Evolutionary conservation across 805 yeast species (phyloP), one percentile per base, ranked within the genome.

Genomic region (Saccharomycopsis sp.): DNA sequence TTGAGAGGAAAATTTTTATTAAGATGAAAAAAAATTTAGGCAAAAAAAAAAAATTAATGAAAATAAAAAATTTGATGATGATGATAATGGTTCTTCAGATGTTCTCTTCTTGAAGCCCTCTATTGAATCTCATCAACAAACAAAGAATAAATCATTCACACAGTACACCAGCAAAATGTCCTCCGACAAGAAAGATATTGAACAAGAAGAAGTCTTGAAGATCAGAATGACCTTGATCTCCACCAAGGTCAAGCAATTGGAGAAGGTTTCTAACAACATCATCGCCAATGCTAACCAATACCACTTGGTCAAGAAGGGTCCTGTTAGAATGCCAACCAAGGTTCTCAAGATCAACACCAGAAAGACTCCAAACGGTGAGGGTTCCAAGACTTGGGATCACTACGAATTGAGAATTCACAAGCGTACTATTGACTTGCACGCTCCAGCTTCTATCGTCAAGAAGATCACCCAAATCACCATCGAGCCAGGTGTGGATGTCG

Each of bases 361-460:
- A 89, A 94, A 94, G 91, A 88, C 99, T 75, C 99, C 99, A 75
- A 95, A 95, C 80, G 99, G 99, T 94, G 97, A 94, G 84, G 99
- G 99, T 94, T 94, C 99, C 71, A 94, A 94, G 92, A 94, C 99
- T 73, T 94, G 97, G 97, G 99, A 94, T 78, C 82, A 95, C 72
- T 94, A 85, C 80, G 99, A 94, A 85, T 88, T 94, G 96, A 92
- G 97, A 88, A 91, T 94, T 85, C 99, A 94, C 97, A 94, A 94
- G 95, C 91, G 99, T 82, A 87, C 90, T 79, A 90, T 94, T 74
- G 97, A 91, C 82, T 85, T 94, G 78, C 92, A 89, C 80, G 97
- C 98, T 68, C 97, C 97, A 79, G 89, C 96, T 74, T 80, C 82
- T 66, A 78, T 84, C 68, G 96, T 92, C 79, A 91, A 88, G 88